Conservation (phyloP, 2,329 filamentous ascomycete species). For the Hypoxylon rubiginosum region DNA sequence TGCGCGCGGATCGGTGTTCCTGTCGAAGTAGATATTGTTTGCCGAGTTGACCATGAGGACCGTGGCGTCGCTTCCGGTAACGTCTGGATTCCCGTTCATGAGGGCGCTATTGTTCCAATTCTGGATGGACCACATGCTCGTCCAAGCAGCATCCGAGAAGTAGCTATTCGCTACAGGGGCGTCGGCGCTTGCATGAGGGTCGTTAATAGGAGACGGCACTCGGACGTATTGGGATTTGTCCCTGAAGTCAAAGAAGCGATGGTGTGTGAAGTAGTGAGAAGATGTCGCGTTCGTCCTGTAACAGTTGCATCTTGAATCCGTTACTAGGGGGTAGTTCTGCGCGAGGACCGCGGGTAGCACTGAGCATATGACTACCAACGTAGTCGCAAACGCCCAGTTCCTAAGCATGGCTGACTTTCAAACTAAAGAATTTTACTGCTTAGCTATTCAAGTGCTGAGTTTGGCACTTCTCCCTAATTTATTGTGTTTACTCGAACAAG, state of each 20-base stretch:
- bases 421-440: background rate
- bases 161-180: slow-evolving; percentile 49
- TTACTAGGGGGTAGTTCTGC: slow-evolving; percentile 45
- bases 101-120: slow-evolving; percentile 54
- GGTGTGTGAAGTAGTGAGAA: slow-evolving; percentile 59
- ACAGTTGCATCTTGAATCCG: slow-evolving; percentile 58
- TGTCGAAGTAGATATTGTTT: slow-evolving; percentile 62
- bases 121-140: slow-evolving; percentile 51
- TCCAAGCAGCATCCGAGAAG: slow-evolving; percentile 51
- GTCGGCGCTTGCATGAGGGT: slow-evolving; percentile 45
- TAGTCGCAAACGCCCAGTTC: slow-evolving; percentile 26
- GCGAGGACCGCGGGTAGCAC: slow-evolving; percentile 27
- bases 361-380: slow-evolving; percentile 31
- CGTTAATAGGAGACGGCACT: slow-evolving; percentile 47
- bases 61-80: slow-evolving; percentile 51
- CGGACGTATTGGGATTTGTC: slow-evolving; percentile 57
- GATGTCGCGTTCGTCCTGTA: slow-evolving; percentile 62
- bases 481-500: background rate
- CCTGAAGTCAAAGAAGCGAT: slow-evolving; percentile 65
- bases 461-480: background rate
- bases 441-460: background rate
- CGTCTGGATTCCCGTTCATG: slow-evolving; percentile 43
- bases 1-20: slow-evolving; percentile 52
- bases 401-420: slow-evolving; percentile 19
- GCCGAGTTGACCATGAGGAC: slow-evolving; percentile 56